These are phyloP conservation scores for Phaeosphaeria sp. DNA, from an alignment of 2,329 filamentous ascomycete genomes.

Conservation along the genomic window DNA sequence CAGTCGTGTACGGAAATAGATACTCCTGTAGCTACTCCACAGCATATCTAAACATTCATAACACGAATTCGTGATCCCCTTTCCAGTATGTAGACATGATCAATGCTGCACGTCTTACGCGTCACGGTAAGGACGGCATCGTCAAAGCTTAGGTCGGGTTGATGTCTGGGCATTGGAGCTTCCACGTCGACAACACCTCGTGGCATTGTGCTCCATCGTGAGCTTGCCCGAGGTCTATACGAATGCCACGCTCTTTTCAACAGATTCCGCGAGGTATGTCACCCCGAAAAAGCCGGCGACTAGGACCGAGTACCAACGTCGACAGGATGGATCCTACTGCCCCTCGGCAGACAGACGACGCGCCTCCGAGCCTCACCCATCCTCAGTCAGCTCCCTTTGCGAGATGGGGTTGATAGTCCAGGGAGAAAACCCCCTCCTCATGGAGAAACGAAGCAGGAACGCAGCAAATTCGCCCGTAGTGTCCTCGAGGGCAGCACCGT, in stretches of 20 bases:
- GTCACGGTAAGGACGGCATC: conserved; percentile 20
- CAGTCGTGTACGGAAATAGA: background rate
- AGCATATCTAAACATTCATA: background rate
- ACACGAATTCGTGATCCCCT: background rate
- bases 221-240: conserved; percentile 1
- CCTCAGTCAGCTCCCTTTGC: conserved; percentile 15
- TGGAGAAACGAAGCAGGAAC: conserved; percentile 20
- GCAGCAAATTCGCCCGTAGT: conserved; percentile 39
- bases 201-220: conserved; percentile 1
- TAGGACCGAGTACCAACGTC: conserved; percentile 8
- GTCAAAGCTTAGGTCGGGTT: conserved; percentile 26
- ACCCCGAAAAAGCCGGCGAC: too few species aligned
- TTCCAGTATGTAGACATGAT: background rate
- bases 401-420: background rate
- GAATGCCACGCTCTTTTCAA: conserved; percentile 37
- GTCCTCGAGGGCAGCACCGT: conserved; percentile 46
- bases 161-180: conserved; percentile 15
- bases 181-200: conserved; percentile 6
- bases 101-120: background rate
- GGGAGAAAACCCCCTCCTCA: background rate
- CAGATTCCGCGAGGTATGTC: conserved; percentile 26
- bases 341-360: conserved; percentile 27
- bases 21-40: background rate
- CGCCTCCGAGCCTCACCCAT: conserved; percentile 20
- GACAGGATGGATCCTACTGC: conserved; percentile 40